Percentiles rank a stretch among this genome's conserved stretches.
phyloP scores from a whole-genome alignment of 345 rosid genomes.

The Gossypium stocksii region DNA sequence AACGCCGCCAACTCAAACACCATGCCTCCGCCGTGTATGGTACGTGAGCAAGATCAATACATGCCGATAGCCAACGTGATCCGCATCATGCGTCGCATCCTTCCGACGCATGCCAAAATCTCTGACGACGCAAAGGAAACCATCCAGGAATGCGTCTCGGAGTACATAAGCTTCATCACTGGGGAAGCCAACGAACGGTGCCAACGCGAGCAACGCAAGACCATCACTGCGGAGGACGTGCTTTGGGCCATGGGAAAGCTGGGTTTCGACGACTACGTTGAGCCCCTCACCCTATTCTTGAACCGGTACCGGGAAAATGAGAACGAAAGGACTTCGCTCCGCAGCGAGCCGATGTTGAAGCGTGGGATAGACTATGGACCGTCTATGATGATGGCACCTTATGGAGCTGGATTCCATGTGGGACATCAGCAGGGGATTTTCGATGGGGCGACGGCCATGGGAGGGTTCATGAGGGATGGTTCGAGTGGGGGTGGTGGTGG shows the following conservation, averaged over 20 bases:
- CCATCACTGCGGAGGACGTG: slow-evolving; percentile 62
- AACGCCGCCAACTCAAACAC: not conserved
- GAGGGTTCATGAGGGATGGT: not conserved
- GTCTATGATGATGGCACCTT: slow-evolving; percentile 3
- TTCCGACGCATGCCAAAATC: slow-evolving; percentile 57
- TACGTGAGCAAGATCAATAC: slow-evolving; percentile 60
- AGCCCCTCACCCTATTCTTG: slow-evolving; percentile 39
- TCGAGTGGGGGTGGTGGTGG: not conserved
- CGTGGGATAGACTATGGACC: slow-evolving; percentile 11
- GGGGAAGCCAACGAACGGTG: slow-evolving; percentile 73
- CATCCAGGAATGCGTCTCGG: slow-evolving; percentile 65
- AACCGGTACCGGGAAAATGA: slow-evolving; percentile 47
- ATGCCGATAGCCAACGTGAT: slow-evolving; percentile 76
- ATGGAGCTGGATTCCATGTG: slow-evolving; percentile 6
- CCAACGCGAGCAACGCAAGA: slow-evolving; percentile 68
- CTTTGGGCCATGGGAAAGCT: slow-evolving; percentile 65
- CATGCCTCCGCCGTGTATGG: slow-evolving; percentile 19
- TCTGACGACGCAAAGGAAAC: slow-evolving; percentile 75
- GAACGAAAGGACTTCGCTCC: slow-evolving; percentile 25
- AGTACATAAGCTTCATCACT: slow-evolving; percentile 67
- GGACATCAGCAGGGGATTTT: slow-evolving; percentile 6
- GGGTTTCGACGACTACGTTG: slow-evolving; percentile 56
- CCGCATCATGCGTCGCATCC: slow-evolving; percentile 57
- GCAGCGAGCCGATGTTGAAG: slow-evolving; percentile 11
- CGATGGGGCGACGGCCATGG: slow-evolving; percentile 11